Base-by-base conservation (phyloP, 331 rosid species). In the Cucumis variabilis region DNA sequence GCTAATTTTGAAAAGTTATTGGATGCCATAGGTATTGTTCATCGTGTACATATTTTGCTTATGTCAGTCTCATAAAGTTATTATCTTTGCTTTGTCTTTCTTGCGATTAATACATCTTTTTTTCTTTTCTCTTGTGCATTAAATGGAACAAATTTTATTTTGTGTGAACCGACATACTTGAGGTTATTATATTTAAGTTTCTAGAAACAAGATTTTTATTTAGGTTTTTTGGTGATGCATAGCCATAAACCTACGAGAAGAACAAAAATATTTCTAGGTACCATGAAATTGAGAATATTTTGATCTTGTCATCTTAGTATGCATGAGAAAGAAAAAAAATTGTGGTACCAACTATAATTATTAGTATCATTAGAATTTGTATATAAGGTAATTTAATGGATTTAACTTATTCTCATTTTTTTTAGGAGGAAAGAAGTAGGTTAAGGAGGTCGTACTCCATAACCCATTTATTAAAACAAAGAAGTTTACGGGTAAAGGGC, bases 21-120 rank as follows among this genome's bases (percentile, higher is more conserved):
- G 95, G 99, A 97, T 96, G 96, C 98, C 82, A 97, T 97, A n/a
- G 98, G 96, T n/a, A n/a, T n/a, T 87, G 99, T 97, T 87, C 99
- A 97, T 91, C 99, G 93, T 88, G 99, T 97, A 92, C 92, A 93
- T 82, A 87, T 87, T 83, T 81, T 44, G 23, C 46, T 77, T 76
- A 62, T 24, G 8, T 62, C 66, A 25, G 46, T 60, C 65, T 77
- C 77, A 17, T 67, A 62, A 50, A 17, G 7, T 58, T 44, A 6
- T 76, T 63, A 21, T 27, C 51, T 84, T 28, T 68, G 48, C 46
- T 50, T 44, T 68, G 48, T 21, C 30, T 60, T 53, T 25, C 25
- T 28, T 79, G 68, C 53, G 25, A 27, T 27, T 15, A 27, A 79
- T 79, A 79, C 69, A 80, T 1, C 58, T 82, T 12, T 0, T 33